phyloP scores from a whole-genome alignment of 2,329 filamentous ascomycete species.

The Fusarium drepaniforme region DNA sequence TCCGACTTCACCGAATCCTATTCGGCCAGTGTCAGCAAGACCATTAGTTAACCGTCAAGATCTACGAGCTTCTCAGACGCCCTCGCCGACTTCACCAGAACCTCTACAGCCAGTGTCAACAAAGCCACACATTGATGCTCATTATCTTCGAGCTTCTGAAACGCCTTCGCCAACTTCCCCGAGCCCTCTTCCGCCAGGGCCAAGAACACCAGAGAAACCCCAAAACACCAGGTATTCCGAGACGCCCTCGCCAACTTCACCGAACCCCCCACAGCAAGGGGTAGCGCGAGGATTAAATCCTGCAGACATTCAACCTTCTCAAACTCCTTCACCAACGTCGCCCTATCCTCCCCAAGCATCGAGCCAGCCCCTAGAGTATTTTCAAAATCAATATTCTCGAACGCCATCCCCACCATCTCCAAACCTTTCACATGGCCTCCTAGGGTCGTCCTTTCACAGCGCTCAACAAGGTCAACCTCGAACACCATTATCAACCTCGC shows the following conservation, averaged over 20 bases:
- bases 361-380: background rate
- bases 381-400: background rate
- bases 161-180: slow-evolving; percentile 24
- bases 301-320: slow-evolving; percentile 10
- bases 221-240: background rate
- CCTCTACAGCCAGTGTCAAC: background rate
- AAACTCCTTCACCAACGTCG: slow-evolving; percentile 24
- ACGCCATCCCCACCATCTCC: background rate
- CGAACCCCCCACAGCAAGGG: background rate
- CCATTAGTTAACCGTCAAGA: slow-evolving; percentile 15
- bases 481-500: slow-evolving; percentile 13
- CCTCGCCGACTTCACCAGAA: slow-evolving; percentile 1
- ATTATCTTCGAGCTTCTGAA: slow-evolving; percentile 8
- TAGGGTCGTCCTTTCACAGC: background rate
- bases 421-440: background rate
- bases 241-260: background rate
- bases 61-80: slow-evolving; percentile 13
- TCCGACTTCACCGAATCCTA: background rate
- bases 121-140: background rate
- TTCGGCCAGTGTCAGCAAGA: background rate
- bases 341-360: slow-evolving; percentile 9
- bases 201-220: background rate
- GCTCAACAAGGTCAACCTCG: background rate
- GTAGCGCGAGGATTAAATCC: background rate
- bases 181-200: background rate